Percentiles rank a stretch among this genome's conserved stretches.
phyloP scores from a whole-genome alignment of 768 basidiomycete species.

The Termitomyces sp. region DNA sequence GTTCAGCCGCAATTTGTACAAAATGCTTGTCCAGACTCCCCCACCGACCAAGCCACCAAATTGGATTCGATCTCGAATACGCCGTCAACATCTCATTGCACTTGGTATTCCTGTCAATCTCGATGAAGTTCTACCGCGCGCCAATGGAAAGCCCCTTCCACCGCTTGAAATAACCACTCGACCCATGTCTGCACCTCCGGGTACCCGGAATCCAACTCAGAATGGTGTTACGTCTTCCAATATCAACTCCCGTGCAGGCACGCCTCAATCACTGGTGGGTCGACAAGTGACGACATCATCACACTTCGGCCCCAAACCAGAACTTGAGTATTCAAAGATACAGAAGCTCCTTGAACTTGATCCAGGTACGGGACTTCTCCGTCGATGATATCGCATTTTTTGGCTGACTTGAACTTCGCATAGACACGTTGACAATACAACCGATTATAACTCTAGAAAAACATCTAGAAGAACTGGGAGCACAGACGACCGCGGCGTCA shows the following conservation, averaged over 20 bases:
- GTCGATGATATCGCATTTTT: neutral
- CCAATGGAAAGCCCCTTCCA: slow-evolving; percentile 63
- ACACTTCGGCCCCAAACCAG: slow-evolving; percentile 73
- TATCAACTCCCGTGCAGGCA: slow-evolving; percentile 50
- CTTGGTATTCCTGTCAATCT: slow-evolving; percentile 94
- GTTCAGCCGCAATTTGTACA: slow-evolving; percentile 73
- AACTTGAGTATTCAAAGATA: slow-evolving; percentile 62
- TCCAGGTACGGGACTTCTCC: slow-evolving; percentile 44
- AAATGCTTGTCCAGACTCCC: slow-evolving; percentile 61
- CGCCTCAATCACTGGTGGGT: slow-evolving; percentile 30
- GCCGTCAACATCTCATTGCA: slow-evolving; percentile 85
- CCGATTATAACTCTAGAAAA: slow-evolving; percentile 64
- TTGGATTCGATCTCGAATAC: slow-evolving; percentile 90
- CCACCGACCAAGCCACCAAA: slow-evolving; percentile 82
- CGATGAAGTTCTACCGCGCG: slow-evolving; percentile 80
- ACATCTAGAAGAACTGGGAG: slow-evolving; percentile 60
- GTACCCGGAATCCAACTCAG: slow-evolving; percentile 35
- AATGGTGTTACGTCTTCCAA: slow-evolving; percentile 24
- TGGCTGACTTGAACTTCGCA: neutral
- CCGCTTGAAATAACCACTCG: slow-evolving; percentile 79
- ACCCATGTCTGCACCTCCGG: slow-evolving; percentile 77
- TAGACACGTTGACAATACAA: slow-evolving; percentile 70
- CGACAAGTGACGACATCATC: slow-evolving; percentile 26
- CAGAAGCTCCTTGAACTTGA: slow-evolving; percentile 60
- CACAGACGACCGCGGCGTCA: slow-evolving; percentile 73